A percentile compares a stretch with the other conserved stretches of the same genome.
phyloP scores from a whole-genome alignment of 2,329 filamentous ascomycete genomes.

The Coniosporium uncinatum region DNA sequence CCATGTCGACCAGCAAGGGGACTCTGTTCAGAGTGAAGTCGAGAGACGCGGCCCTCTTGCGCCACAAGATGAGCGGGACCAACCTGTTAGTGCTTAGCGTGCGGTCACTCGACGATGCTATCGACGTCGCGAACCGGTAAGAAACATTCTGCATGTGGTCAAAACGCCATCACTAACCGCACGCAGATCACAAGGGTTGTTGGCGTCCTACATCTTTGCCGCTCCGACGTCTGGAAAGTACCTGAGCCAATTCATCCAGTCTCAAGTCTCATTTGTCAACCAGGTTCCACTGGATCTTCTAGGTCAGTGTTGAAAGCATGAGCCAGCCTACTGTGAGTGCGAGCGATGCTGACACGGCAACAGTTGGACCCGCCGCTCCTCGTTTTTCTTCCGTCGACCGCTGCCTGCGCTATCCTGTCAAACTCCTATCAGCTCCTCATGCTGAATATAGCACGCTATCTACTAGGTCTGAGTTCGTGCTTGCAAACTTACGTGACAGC shows the following conservation, averaged over 20 bases:
- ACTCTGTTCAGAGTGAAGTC: background rate
- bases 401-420: no score
- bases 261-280: conserved; percentile 48
- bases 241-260: conserved; percentile 48
- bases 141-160: conserved; percentile 2
- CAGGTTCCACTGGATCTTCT: conserved; percentile 51
- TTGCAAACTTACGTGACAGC: no score
- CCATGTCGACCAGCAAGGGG: background rate
- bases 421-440: no score
- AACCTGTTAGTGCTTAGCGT: conserved; percentile 41
- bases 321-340: no score
- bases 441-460: no score
- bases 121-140: conserved; percentile 36
- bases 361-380: no score
- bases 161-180: background rate
- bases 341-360: no score
- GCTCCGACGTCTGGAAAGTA: conserved; percentile 48
- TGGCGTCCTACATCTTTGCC: conserved; percentile 49
- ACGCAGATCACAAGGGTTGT: conserved; percentile 16
- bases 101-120: conserved; percentile 48
- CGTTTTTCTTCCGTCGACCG: no score
- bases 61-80: conserved; percentile 32
- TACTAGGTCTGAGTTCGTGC: no score
- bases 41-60: conserved; percentile 12
- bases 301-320: no score